Conservation (phyloP, 306 rosid genomes). For the Quercus rubra region DNA sequence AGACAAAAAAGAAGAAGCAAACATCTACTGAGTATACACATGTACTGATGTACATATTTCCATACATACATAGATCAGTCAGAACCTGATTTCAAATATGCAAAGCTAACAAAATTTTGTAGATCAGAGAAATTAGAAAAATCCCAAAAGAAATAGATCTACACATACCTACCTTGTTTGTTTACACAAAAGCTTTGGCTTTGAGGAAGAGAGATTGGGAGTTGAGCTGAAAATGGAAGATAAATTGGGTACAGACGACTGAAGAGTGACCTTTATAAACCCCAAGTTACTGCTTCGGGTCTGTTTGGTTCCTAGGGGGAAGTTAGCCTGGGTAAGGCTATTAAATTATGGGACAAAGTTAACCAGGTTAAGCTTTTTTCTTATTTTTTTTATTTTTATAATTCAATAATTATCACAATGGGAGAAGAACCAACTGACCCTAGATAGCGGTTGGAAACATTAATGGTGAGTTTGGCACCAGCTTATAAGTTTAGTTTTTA, state of each 20-base stretch:
- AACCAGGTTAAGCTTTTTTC: neutral
- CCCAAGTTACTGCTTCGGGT: slow-evolving; percentile 21
- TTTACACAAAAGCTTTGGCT: neutral
- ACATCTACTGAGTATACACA: too few species aligned
- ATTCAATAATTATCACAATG: too few species aligned
- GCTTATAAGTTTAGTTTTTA: too few species aligned
- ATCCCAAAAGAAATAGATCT: neutral
- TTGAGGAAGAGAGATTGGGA: neutral
- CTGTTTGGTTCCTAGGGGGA: slow-evolving; percentile 24
- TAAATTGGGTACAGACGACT: slow-evolving; percentile 13
- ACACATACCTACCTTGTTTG: neutral
- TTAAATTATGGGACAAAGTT: too few species aligned
- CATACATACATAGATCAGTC: too few species aligned
- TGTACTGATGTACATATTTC: too few species aligned
- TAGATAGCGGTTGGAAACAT: too few species aligned
- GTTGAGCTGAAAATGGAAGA: slow-evolving; percentile 26
- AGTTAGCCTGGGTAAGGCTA: neutral
- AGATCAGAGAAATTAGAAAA: neutral
- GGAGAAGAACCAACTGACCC: too few species aligned
- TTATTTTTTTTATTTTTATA: too few species aligned
- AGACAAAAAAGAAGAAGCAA: too few species aligned
- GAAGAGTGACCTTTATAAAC: slow-evolving; percentile 2
- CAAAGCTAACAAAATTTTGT: neutral
- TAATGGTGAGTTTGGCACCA: fast-evolving
- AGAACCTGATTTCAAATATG: neutral